A percentile compares a stretch with the other conserved stretches of the same genome.
These are phyloP conservation scores for Colletotrichum sublineola DNA, from an alignment of 2,329 filamentous ascomycete species.

Conservation along the genomic window DNA sequence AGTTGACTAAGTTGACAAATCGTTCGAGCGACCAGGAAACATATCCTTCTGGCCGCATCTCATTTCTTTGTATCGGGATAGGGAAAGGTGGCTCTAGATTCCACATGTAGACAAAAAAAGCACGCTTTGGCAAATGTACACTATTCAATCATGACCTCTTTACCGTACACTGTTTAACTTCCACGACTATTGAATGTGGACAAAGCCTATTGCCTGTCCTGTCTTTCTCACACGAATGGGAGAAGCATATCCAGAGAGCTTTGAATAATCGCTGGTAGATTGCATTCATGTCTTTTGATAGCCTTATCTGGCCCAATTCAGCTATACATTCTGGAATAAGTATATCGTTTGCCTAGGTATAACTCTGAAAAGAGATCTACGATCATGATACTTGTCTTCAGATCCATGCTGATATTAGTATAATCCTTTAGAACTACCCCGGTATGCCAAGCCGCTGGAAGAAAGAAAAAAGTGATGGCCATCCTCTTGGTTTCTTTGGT, in stretches of 20 bases:
- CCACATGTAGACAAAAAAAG: conserved; percentile 50
- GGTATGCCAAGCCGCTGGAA: background rate
- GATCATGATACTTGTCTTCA: background rate
- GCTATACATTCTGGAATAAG: background rate
- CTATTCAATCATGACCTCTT: conserved; percentile 30
- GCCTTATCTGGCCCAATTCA: background rate
- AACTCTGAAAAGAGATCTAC: background rate
- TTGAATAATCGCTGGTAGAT: no score
- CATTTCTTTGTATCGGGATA: conserved; percentile 40
- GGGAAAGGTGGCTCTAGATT: conserved; percentile 37
- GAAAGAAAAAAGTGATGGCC: no score
- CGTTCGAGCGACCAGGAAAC: background rate
- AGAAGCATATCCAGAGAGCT: no score
- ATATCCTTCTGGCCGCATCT: conserved; percentile 29
- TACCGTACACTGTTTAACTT: background rate
- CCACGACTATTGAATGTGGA: background rate
- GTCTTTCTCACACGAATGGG: background rate
- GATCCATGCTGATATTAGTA: background rate
- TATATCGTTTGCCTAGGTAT: background rate
- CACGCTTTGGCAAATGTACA: conserved; percentile 53
- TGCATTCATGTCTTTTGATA: background rate
- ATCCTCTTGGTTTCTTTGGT: background rate
- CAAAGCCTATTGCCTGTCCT: background rate
- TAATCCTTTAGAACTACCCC: background rate
- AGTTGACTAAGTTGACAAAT: conserved; percentile 70